A percentile compares a stretch with the other conserved stretches of the same genome.
These are phyloP conservation scores for Pleurostoma richardsiae DNA, from an alignment of 2,329 filamentous ascomycete genomes.

Conservation along the genomic window DNA sequence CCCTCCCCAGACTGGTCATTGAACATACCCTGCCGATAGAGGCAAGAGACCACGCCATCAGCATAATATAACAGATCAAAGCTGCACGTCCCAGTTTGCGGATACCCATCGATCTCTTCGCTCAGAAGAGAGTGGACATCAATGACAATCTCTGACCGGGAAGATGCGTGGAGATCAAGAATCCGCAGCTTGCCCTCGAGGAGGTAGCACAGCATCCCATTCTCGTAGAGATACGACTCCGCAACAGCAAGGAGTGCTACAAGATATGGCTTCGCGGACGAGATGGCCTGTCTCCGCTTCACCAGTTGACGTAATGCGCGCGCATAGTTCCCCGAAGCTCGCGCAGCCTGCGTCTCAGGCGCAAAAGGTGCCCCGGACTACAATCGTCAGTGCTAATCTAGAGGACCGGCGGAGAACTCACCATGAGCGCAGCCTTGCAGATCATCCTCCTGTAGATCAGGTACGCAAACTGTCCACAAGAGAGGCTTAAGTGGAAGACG, in stretches of 20 bases:
- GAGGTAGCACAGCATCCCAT: conserved; percentile 62
- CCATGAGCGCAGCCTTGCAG: conserved; percentile 53
- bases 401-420: conserved; percentile 25
- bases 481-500: conserved; percentile 48
- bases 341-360: conserved; percentile 24
- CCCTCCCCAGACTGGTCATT: conserved; percentile 36
- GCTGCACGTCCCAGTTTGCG: conserved; percentile 29
- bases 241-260: conserved; percentile 55
- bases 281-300: conserved; percentile 56
- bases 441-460: conserved; percentile 49
- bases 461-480: conserved; percentile 44
- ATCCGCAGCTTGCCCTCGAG: conserved; percentile 46
- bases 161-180: conserved; percentile 49
- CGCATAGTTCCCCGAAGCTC: conserved; percentile 31
- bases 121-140: conserved; percentile 39
- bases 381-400: conserved; percentile 13
- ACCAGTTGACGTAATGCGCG: conserved; percentile 54
- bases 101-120: conserved; percentile 26
- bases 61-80: conserved; percentile 54
- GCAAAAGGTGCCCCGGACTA: conserved; percentile 26
- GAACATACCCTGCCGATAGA: conserved; percentile 34
- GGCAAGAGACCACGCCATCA: conserved; percentile 50
- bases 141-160: conserved; percentile 48
- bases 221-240: conserved; percentile 56
- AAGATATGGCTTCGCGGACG: conserved; percentile 57